These are phyloP conservation scores for Jacaranda copaia DNA, from an alignment of 257 asterid species.

Conservation along the genomic window DNA sequence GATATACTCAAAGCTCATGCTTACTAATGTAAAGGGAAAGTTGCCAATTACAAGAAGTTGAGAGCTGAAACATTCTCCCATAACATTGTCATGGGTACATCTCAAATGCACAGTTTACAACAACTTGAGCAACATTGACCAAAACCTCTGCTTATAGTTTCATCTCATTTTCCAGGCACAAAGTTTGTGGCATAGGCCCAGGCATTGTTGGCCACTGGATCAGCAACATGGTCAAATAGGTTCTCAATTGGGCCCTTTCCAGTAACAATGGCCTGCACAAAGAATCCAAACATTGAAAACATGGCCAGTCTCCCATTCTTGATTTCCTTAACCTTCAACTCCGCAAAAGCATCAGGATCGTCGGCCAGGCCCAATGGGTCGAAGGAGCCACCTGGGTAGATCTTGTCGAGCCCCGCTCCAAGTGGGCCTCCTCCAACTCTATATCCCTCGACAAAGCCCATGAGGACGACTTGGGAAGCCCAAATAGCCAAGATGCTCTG, in stretches of 20 bases:
- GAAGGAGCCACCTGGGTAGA: conserved; percentile 85
- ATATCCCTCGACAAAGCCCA: conserved; percentile 90
- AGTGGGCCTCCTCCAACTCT: conserved; percentile 93
- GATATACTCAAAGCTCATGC: neutral
- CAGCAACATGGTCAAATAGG: conserved; percentile 72
- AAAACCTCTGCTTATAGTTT: neutral
- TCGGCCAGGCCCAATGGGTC: conserved; percentile 81
- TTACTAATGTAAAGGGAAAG: neutral
- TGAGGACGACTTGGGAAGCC: conserved; percentile 81
- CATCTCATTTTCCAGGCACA: conserved; percentile 72
- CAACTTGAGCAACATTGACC: neutral
- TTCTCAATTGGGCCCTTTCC: conserved; percentile 92
- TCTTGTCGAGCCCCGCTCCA: conserved; percentile 87
- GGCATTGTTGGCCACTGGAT: conserved; percentile 86
- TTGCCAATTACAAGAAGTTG: neutral
- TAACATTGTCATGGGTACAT: neutral
- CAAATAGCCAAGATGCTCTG: conserved; percentile 90
- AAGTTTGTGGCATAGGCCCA: conserved; percentile 94
- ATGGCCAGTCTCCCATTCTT: conserved; percentile 78
- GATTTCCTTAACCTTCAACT: conserved; percentile 60
- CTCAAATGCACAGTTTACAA: conserved; percentile 11
- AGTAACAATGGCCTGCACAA: conserved; percentile 87
- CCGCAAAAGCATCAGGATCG: conserved; percentile 63
- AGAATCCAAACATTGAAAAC: conserved; percentile 83
- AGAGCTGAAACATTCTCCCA: conserved; percentile 7